Base-by-base conservation (phyloP, 441 rosid genomes). In the Capsella rubella region DNA sequence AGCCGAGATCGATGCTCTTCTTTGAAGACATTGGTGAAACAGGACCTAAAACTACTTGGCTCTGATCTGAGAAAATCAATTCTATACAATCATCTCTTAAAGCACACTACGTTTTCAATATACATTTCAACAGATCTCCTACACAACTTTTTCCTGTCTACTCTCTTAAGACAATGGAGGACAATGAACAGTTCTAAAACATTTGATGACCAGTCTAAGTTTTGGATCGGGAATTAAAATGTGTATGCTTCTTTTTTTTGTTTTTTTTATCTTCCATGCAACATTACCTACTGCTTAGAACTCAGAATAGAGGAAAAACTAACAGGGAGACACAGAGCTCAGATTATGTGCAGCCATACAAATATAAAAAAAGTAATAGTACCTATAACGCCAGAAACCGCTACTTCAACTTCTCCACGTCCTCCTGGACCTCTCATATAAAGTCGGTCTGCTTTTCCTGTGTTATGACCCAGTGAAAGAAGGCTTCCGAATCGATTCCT, bases 401-500 rank as follows among this genome's bases (percentile, higher is more conserved):
- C 97, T 46, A 90, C 98, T 86, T 95, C 98, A 72, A 95, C 99
- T 82, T 93, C 97, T 75, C 99, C 99, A 67, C 93, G 89, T 76
- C 99, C 99, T 79, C 97, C 98, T 28, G 97, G 99, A 66, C 97
- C 99, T 76, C 79, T 93, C 99, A 95, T 93, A 84, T 83, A 93
- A 34, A 93, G 89, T 71, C 89, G 83, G 76, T 93, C 98, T 45
- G 95, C 81, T 90, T 95, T 93, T 15, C 94, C 89, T 56, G 86
- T 73, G 70, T 90, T 82, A 64, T 86, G 87, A 45, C 95, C 92
- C 6, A 90, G 82, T 34, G 92, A 87, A 77, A 92, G 85, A 59
- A 95, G 87, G 72, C 91, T 90, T 77, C 94, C 97, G 43, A 93
- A 87, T 69, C 91, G 82, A 79, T 91, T 89, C 80, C 84, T 90